These are phyloP conservation scores for Ascochyta viciae-villosae DNA, from an alignment of 2,329 filamentous ascomycete genomes.

Conservation along the genomic window DNA sequence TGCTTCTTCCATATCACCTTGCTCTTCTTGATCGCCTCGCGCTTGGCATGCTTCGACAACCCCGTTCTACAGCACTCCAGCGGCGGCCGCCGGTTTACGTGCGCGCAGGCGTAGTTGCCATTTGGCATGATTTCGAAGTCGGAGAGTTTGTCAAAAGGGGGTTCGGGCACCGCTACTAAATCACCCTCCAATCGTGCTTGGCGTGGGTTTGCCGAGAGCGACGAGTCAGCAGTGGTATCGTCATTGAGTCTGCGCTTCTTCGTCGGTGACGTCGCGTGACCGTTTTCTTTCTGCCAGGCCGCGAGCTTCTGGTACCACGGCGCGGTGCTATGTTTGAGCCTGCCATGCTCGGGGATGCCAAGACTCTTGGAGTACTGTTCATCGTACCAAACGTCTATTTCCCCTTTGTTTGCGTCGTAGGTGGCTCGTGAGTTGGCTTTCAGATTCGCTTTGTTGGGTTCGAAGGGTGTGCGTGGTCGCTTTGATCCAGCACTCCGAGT, in stretches of 20 bases:
- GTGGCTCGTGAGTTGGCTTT: neutral
- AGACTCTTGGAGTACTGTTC: neutral
- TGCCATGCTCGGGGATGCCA: neutral
- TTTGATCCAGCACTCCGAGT: neutral
- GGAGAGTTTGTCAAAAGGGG: neutral
- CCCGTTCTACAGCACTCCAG: slow-evolving; percentile 2
- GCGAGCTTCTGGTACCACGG: neutral
- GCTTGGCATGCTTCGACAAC: neutral
- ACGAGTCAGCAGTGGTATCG: neutral
- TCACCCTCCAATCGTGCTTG: neutral
- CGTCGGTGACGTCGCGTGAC: neutral
- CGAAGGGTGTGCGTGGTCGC: neutral
- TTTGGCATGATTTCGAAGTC: neutral
- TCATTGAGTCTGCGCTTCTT: neutral
- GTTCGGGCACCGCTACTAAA: neutral
- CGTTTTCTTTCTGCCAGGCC: neutral
- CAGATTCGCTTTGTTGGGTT: neutral
- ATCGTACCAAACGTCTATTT: slow-evolving; percentile 9
- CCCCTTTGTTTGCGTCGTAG: neutral
- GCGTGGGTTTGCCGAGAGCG: neutral
- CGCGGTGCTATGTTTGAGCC: neutral
- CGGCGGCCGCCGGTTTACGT: neutral
- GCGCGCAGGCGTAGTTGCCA: slow-evolving; percentile 2
- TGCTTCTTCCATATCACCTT: neutral
- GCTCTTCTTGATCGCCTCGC: neutral